Evolutionary conservation across 345 rosid species (phyloP), one percentile per base, ranked within the genome.

Genomic region (Eutrema japonicum): DNA sequence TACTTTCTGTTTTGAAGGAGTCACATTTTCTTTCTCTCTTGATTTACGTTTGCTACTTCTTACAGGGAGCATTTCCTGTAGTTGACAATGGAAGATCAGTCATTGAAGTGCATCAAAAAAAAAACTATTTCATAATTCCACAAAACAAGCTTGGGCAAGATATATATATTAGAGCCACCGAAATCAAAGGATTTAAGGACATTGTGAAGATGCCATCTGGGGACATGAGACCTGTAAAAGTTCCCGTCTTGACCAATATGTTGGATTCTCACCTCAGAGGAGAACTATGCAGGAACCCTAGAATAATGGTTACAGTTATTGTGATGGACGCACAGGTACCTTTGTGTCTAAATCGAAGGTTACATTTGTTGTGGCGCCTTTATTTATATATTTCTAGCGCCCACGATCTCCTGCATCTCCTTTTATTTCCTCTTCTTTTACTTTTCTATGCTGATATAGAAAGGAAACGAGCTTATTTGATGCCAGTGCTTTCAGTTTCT

Each of bases 111-210:
- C 96, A 87, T 79, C 91, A 87, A 68, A 88, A 75, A 85, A 87
- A 81, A 79, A 87, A 82, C 74, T 92, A 87, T 81, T 92, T 77
- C 60, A 86, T 95, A 79, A 82, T 92, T 71, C 96, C 97, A 41
- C 88, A 86, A 73, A 95, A 95, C 83, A 92, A 90, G 82, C 95
- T 95, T 78, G 99, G 97, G 70, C 91, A 85, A 78, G 99, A 95
- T 75, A 88, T 95, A 73, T 92, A 84, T 78, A 82, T 95, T 50
- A 87, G 94, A 56, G 86, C 92, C 54, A 81, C 84, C 13, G 92
- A 92, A 79, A 81, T 74, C 64, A 76, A 79, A 78, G 93, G 92
- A 38, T 78, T 77, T 33, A 76, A 85, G 7, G 84, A 87, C 73
- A 71, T 86, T 45, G 78, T 80, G 67, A 87, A 84, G 80, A 87